Base-by-base conservation (phyloP, 116 monocot genomes). In the Dioscorea cayenensis region DNA sequence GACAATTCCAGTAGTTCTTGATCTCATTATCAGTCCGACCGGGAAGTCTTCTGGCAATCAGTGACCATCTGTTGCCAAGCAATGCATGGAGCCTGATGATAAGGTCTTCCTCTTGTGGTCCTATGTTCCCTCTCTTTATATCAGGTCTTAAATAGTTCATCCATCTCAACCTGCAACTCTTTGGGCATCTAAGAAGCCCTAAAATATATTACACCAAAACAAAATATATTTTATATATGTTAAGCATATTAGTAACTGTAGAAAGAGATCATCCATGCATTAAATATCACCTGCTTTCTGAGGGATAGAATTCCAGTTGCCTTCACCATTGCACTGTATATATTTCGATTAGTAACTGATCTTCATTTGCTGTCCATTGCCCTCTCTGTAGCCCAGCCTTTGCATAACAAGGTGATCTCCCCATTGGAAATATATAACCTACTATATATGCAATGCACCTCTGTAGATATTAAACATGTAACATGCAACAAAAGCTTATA, bases 301-400 rank as follows among this genome's bases (percentile, higher is more conserved):
- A 37, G 82, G 77, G 23, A 82, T 77, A 68, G 64, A 60, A 65
- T 70, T 82, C 82, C 77, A 82, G 66, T 74, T 73, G 14, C 82
- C 82, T 73, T 77, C 82, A 14, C 82, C 82, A 66, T 82, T 64
- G 66, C 35, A 36, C 10, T 70, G 73, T 36, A 82, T 77, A 60
- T 74, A 77, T 60, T 70, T 65, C n/a, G 16, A 70, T 51, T 22
- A 82, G 82, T 73, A 82, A 62, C 62, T 64, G 50, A 60, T 82
- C 82, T 73, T 82, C 82, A 60, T 59, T 74, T 49, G 77, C 13
- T 35, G 73, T 77, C 82, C 82, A 82, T 70, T 77, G 77, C 6
- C 82, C 82, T 70, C 76, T 77, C 23, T 77, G 82, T 0, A 82
- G 27, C 36, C 82, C 82, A 5, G 71, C 59, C 36, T 82, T 77